Percentiles rank a stretch among this genome's conserved stretches.
These are phyloP conservation scores for Pichia exigua DNA, from an alignment of 805 yeast genomes.

Conservation along the genomic window DNA sequence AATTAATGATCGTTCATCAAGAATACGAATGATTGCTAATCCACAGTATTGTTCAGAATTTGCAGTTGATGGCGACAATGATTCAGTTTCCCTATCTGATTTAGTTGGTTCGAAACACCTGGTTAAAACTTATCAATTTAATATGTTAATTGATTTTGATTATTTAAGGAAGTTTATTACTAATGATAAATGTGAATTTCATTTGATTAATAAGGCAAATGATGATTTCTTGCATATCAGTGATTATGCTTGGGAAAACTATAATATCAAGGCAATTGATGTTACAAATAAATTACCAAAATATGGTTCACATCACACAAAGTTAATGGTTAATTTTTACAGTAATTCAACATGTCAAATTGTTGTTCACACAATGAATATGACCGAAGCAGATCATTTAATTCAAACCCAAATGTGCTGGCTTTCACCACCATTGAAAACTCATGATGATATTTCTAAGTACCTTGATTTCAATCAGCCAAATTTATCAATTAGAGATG, in stretches of 20 bases:
- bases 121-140: slow-evolving; percentile 26
- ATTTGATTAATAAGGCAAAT: slow-evolving; percentile 29
- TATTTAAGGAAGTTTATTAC: slow-evolving; percentile 19
- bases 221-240: slow-evolving; percentile 28
- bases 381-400: slow-evolving; percentile 45
- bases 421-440: slow-evolving; percentile 43
- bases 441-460: not conserved
- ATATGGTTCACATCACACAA: slow-evolving; percentile 54
- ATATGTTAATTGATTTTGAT: slow-evolving; percentile 25
- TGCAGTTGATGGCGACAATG: slow-evolving; percentile 18
- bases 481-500: not conserved
- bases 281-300: slow-evolving; percentile 24
- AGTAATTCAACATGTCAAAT: slow-evolving; percentile 39
- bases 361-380: slow-evolving; percentile 52
- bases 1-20: slow-evolving; percentile 14
- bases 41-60: slow-evolving; percentile 17
- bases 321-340: slow-evolving; percentile 54
- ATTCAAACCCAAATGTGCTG: slow-evolving; percentile 61
- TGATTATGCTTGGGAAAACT: slow-evolving; percentile 17
- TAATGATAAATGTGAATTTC: slow-evolving; percentile 16
- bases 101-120: slow-evolving; percentile 21
- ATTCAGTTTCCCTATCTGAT: slow-evolving; percentile 23
- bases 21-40: slow-evolving; percentile 21
- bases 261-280: slow-evolving; percentile 20
- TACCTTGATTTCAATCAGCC: slow-evolving; percentile 6